Base-by-base conservation (phyloP, 352 stramenopile species). In the Phytophthora lateralis region DNA sequence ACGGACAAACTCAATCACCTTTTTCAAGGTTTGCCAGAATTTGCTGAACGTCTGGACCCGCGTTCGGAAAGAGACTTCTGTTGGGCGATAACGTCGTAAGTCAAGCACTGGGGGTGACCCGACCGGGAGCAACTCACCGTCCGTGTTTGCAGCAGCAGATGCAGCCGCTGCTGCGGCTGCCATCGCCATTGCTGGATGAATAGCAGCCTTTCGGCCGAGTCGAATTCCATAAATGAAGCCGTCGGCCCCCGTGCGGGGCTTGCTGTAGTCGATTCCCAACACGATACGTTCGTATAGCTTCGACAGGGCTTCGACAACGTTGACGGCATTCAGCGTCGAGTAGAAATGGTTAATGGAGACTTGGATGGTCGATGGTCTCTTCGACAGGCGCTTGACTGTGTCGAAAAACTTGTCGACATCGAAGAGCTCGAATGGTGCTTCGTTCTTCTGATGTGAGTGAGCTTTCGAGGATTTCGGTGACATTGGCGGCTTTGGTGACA, bases 181-280 rank as follows among this genome's bases (percentile, higher is more conserved):
- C 39, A 62, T 62, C 5, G 55, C 61, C 49, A 80, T 76, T 4
- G 74, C 69, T 12, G 64, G 66, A 0, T 79, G 64, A 5, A 84
- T 53, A 0, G 55, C 66, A 10, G 65, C 46, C 37, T 91, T 93
- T 30, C 85, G 76, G 9, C 85, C 85, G 34, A 93, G 81, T 14
- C 82, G 82, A 55, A 93, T 86, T 6, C 82, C 82, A 38, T 91
- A 92, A 20, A 91, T 66, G 48, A 88, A 82, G 8, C 55, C 60
- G 5, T 90, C 74, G 5, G 71, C 63, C 17, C 73, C 71, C 12
- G 69, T 65, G 5, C 75, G 76, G 17, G 80, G 80, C 43, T 86
- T 88, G 32, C 63, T 75, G 35, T 82, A 88, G 59, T 90, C 80
- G 1, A 89, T 80, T 4, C 81, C 83, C 0, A 90, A 56, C 6